Evolutionary conservation across 2,329 filamentous ascomycete species (phyloP), one percentile per base, ranked within the genome.

Genomic region (Aurifilum marmelostoma): DNA sequence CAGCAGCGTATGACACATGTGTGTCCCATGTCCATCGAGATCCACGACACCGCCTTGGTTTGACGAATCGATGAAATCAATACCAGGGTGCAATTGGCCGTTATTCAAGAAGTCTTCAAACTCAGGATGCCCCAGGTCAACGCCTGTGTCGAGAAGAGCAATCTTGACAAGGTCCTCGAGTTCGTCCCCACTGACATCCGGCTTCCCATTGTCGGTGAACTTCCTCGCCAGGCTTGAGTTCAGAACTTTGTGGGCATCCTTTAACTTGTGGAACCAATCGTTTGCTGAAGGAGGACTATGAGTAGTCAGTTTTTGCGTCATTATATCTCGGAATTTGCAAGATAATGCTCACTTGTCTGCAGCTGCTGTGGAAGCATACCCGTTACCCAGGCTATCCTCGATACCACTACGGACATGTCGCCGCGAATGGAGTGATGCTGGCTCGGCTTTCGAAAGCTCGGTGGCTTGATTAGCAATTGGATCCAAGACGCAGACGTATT

Each of bases 1-100:
- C 52, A 56, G 12, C 52, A 56, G 2, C 27, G 52, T 56, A 16
- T 56, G 52, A 32, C 52, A 56, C 52, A 56, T 56, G 14, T 56
- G 52, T 14, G 52, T 56, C 52, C 52, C 52, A 18, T 56, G 52
- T 16, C 52, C 52, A 56, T 56, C 52, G 29, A 56, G 52, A 27
- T 56, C 52, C 52, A 29, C 52, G 3, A 56, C 27, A 14, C 52
- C 14, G 14, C 5, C 3, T 56, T 27, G 12, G 5, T 56, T 29
- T 29, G 1, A 5, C 27, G 18, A 14, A 7, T 56, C 24, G 14
- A 29, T 14, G 0, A 29, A 16, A 18, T 56, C 52, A 12, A 29
- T 18, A 56, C 52, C 52, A 29, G 27, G 11, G 16, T 56, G 24
- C 4, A 56, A 24, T 29, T 56, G 52, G 12, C 27, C 52, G 16